Percentiles rank a stretch among this genome's conserved stretches.
These are phyloP conservation scores for Thermothelomyces thermophilus DNA, from an alignment of 2,329 filamentous ascomycete species.

Conservation along the genomic window DNA sequence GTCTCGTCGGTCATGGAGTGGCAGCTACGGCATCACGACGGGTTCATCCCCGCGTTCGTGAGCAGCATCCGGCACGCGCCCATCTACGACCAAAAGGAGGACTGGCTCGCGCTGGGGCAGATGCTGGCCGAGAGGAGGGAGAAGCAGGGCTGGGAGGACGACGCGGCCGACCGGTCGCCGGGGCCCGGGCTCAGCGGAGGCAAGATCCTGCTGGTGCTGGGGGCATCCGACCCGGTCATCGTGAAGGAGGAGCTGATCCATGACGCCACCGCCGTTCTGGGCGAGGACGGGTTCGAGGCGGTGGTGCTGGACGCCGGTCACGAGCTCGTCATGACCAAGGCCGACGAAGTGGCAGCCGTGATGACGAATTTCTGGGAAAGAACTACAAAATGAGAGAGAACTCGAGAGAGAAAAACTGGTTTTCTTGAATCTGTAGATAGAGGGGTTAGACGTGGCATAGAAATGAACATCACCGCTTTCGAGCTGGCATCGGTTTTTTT, in stretches of 20 bases:
- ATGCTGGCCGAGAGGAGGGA: slow-evolving; percentile 39
- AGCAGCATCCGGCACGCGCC: slow-evolving; percentile 65
- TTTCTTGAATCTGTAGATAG: background rate
- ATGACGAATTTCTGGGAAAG: slow-evolving; percentile 31
- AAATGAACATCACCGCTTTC: too few species aligned
- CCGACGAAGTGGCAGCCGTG: slow-evolving; percentile 47
- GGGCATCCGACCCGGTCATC: slow-evolving; percentile 60
- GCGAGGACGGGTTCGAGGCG: slow-evolving; percentile 50
- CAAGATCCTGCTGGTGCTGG: slow-evolving; percentile 60
- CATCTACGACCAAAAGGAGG: slow-evolving; percentile 55
- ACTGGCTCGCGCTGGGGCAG: slow-evolving; percentile 53
- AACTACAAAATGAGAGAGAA: background rate
- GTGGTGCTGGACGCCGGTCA: slow-evolving; percentile 58
- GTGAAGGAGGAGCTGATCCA: slow-evolving; percentile 56
- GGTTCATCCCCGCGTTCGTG: slow-evolving; percentile 65
- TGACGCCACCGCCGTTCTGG: slow-evolving; percentile 53
- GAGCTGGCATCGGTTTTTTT: background rate
- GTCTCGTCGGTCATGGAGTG: slow-evolving; percentile 59
- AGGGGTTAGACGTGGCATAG: background rate
- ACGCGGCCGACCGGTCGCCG: slow-evolving; percentile 25
- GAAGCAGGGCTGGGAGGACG: slow-evolving; percentile 24
- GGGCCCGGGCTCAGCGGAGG: slow-evolving; percentile 33
- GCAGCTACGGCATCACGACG: slow-evolving; percentile 60
- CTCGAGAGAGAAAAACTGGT: background rate
- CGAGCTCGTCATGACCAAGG: slow-evolving; percentile 60